Evolutionary conservation across 805 yeast species (phyloP).

Genomic region (Sungouiozyma ichnusensis): DNA sequence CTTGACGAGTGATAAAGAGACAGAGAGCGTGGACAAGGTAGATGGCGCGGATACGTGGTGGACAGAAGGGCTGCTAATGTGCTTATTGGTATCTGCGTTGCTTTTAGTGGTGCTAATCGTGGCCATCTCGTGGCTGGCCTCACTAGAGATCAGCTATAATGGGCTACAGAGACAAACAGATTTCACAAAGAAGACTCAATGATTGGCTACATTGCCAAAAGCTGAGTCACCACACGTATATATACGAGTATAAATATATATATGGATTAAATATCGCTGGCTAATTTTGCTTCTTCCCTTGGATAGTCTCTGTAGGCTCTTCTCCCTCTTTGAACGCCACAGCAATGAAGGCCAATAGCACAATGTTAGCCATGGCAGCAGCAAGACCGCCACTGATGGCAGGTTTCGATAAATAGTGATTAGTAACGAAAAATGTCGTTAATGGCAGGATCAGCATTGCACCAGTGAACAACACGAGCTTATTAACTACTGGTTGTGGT

Average conservation of each 20-base stretch:
- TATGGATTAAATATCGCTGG: background rate
- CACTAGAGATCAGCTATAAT: slow-evolving; percentile 67
- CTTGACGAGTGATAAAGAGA: background rate
- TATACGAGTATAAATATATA: background rate
- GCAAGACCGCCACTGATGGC: slow-evolving; percentile 71
- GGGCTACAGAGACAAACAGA: slow-evolving; percentile 55
- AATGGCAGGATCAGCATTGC: slow-evolving; percentile 68
- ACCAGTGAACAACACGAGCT: slow-evolving; percentile 62
- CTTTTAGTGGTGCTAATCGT: slow-evolving; percentile 45
- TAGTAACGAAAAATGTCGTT: slow-evolving; percentile 47
- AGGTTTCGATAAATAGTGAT: slow-evolving; percentile 38
- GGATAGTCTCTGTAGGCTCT: slow-evolving; percentile 19
- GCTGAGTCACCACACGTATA: background rate
- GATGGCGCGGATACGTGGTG: slow-evolving; percentile 20
- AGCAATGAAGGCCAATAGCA: slow-evolving; percentile 59
- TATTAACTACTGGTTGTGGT: slow-evolving; percentile 45
- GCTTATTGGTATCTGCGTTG: slow-evolving; percentile 53
- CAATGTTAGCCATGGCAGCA: slow-evolving; percentile 65
- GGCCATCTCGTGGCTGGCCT: slow-evolving; percentile 63
- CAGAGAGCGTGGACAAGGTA: slow-evolving; percentile 2
- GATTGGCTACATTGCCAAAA: background rate
- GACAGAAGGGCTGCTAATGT: slow-evolving; percentile 62
- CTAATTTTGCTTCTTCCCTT: slow-evolving; percentile 29
- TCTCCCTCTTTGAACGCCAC: slow-evolving; percentile 65
- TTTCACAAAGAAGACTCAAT: slow-evolving; percentile 25